phyloP scores from a whole-genome alignment of 2,329 filamentous ascomycete species.

The Chrysoporthe austroafricana region DNA sequence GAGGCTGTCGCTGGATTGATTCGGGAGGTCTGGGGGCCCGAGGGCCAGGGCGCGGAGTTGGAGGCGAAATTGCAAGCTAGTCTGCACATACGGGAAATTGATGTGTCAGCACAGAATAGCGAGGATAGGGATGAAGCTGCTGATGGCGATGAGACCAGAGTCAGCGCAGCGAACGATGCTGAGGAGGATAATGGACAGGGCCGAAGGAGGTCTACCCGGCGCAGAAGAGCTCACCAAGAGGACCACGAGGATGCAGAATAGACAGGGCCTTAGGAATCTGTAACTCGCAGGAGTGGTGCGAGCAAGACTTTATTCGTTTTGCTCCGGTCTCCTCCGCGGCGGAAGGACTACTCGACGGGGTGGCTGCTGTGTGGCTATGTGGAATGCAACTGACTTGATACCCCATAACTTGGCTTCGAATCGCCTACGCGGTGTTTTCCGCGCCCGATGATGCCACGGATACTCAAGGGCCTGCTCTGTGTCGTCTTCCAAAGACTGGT shows the following conservation, averaged over 20 bases:
- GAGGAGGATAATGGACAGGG: constrained; percentile 19
- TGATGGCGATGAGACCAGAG: constrained; percentile 28
- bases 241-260: constrained; percentile 15
- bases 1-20: constrained; percentile 75
- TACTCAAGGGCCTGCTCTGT: not conserved
- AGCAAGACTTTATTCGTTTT: constrained; percentile 6
- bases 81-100: constrained; percentile 53
- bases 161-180: not conserved
- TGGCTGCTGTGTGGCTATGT: constrained; percentile 10
- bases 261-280: constrained; percentile 1
- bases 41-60: constrained; percentile 51
- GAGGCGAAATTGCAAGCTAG: constrained; percentile 65
- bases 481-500: not conserved
- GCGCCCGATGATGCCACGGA: too few species aligned
- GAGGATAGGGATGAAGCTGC: constrained; percentile 25
- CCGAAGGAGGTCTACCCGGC: constrained; percentile 18
- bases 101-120: constrained; percentile 27
- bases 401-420: constrained; percentile 8
- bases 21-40: constrained; percentile 60
- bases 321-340: not conserved
- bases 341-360: not conserved
- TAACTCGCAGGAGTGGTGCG: constrained; percentile 8
- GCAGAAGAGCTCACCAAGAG: constrained; percentile 15
- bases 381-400: constrained; percentile 21
- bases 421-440: not conserved